Evolutionary conservation across 2,329 filamentous ascomycete species (phyloP).

Genomic region (Pezicula rhizophila): DNA sequence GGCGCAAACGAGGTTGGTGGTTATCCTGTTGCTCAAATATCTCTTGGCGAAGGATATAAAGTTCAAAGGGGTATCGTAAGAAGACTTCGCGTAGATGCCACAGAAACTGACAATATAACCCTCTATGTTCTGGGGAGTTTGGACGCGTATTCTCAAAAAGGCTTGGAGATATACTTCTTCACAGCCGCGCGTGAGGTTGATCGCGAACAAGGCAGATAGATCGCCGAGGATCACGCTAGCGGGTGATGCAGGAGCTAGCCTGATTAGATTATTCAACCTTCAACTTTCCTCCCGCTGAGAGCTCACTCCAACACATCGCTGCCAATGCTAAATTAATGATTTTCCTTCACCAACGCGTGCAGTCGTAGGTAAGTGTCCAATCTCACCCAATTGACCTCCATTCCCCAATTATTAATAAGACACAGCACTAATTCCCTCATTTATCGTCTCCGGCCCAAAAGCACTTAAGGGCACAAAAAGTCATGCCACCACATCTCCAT

Average conservation of each 20-base stretch:
- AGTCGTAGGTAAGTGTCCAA: constrained; percentile 10
- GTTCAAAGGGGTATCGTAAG: too few relatives aligned
- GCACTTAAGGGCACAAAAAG: constrained; percentile 13
- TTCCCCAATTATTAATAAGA: not conserved
- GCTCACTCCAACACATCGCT: not conserved
- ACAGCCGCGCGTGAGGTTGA: constrained; percentile 13
- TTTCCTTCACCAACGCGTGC: constrained; percentile 3
- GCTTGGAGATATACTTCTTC: not conserved
- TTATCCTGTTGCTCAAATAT: not conserved
- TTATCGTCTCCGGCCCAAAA: constrained; percentile 3
- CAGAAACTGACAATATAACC: too few relatives aligned
- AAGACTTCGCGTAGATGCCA: too few relatives aligned
- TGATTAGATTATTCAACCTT: constrained; percentile 1
- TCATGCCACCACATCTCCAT: constrained; percentile 81
- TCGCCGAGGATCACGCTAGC: too few relatives aligned
- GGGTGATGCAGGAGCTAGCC: constrained; percentile 5
- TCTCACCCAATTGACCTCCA: not conserved
- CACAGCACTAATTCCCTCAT: constrained; percentile 14
- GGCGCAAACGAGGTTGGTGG: not conserved
- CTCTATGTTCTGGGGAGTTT: too few relatives aligned
- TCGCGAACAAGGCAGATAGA: not conserved
- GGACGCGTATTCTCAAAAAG: not conserved
- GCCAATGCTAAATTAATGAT: constrained; percentile 2
- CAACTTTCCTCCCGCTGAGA: too few relatives aligned
- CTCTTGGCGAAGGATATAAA: not conserved